Evolutionary conservation across 139 green algal genomes (phyloP).

Genomic region (Diplosphaera chodatii): DNA sequence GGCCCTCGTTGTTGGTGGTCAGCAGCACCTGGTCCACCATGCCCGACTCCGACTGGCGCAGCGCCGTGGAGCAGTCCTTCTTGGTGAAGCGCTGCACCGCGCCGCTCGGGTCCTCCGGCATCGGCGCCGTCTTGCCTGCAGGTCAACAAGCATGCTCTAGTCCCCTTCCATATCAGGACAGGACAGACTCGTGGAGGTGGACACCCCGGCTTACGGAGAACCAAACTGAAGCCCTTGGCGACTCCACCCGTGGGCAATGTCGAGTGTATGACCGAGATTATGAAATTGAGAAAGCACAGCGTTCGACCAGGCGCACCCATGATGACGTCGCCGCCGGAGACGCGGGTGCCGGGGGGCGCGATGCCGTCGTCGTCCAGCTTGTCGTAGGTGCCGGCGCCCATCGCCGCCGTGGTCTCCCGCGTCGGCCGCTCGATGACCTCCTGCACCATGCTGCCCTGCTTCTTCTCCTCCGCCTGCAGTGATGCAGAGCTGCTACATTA

Average conservation of each 20-base stretch:
- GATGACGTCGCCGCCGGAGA: slow-evolving; percentile 73
- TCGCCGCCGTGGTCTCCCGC: slow-evolving; percentile 49
- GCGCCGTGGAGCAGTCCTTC: slow-evolving; percentile 55
- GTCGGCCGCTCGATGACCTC: slow-evolving; percentile 90
- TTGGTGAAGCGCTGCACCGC: slow-evolving; percentile 67
- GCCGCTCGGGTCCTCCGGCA: slow-evolving; percentile 59
- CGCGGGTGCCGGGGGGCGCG: slow-evolving; percentile 72
- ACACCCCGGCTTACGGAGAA: too few relatives aligned
- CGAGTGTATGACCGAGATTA: too few relatives aligned
- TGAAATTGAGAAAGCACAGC: too few relatives aligned
- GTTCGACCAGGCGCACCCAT: slow-evolving; percentile 57
- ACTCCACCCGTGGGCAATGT: too few relatives aligned
- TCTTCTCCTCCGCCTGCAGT: slow-evolving; percentile 85
- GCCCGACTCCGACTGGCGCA: slow-evolving; percentile 64
- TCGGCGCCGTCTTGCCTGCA: slow-evolving; percentile 54
- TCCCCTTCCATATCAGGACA: too few relatives aligned
- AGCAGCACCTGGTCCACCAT: slow-evolving; percentile 84
- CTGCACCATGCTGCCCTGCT: slow-evolving; percentile 58
- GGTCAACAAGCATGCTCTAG: too few relatives aligned
- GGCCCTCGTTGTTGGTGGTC: slow-evolving; percentile 82
- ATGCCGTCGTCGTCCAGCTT: slow-evolving; percentile 98
- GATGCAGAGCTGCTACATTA: too few relatives aligned
- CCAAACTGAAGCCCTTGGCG: too few relatives aligned
- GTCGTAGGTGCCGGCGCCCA: slow-evolving; percentile 90
- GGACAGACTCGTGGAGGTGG: too few relatives aligned